A percentile compares a stretch with the other conserved stretches of the same genome.
Evolutionary conservation across 148 eudicot genomes (phyloP).

Genomic region (Arbutus unedo): DNA sequence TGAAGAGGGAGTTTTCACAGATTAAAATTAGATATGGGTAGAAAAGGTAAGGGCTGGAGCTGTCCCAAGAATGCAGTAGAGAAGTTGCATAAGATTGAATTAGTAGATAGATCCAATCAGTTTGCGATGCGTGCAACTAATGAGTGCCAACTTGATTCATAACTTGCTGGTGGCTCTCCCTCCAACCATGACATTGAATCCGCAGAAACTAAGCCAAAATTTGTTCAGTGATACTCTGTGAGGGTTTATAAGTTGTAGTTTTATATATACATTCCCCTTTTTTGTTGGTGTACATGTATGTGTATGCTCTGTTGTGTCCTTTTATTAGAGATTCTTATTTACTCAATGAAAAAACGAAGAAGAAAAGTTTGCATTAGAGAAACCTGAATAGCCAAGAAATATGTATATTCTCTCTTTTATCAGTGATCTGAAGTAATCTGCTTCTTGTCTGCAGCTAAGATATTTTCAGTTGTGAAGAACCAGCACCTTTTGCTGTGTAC

Average conservation of each 20-base stretch:
- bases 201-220: too few species aligned
- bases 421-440: not conserved
- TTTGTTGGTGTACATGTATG: not conserved
- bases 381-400: not conserved
- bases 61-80: too few species aligned
- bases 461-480: slow-evolving; percentile 95
- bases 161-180: too few species aligned
- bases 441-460: slow-evolving; percentile 65
- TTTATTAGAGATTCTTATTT: not conserved
- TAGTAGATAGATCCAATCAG: not conserved
- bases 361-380: not conserved
- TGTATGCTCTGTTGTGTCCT: not conserved
- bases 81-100: not conserved
- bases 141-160: too few species aligned
- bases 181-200: too few species aligned
- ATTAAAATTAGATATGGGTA: not conserved
- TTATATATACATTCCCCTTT: not conserved
- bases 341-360: not conserved
- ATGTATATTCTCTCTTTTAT: not conserved
- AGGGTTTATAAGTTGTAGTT: not conserved
- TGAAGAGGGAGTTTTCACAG: not conserved
- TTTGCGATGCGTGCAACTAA: too few species aligned
- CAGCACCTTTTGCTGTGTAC: slow-evolving; percentile 96
- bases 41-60: too few species aligned
- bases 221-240: not conserved